phyloP scores from a whole-genome alignment of 306 rosid species.

The Prosopis cineraria region DNA sequence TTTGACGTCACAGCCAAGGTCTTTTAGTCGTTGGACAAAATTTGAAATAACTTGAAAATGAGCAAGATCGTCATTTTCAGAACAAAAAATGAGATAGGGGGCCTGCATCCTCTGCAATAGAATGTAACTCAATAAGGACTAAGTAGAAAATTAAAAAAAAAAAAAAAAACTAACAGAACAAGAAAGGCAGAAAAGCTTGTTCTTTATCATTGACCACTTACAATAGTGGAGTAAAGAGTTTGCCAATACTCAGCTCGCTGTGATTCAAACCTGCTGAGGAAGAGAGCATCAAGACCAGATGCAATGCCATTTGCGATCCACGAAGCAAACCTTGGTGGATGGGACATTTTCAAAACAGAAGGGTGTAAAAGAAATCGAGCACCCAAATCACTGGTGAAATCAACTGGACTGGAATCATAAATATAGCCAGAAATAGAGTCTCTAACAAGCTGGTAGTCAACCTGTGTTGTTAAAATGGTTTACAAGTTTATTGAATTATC shows the following conservation, averaged over 20 bases:
- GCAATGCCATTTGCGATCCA: constrained; percentile 81
- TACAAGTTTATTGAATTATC: constrained; percentile 23
- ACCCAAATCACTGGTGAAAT: constrained; percentile 94
- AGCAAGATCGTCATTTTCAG: constrained; percentile 88
- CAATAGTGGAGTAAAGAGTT: constrained; percentile 82
- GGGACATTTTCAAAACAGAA: constrained; percentile 69
- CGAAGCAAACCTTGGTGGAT: constrained; percentile 76
- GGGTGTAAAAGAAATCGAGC: constrained; percentile 84
- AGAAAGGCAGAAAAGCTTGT: constrained; percentile 2
- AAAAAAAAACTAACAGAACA: constrained; percentile 22
- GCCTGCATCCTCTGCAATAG: constrained; percentile 79
- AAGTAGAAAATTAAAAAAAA: constrained; percentile 26
- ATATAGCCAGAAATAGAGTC: constrained; percentile 84
- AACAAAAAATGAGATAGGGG: constrained; percentile 86
- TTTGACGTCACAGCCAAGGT: constrained; percentile 86
- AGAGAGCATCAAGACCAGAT: constrained; percentile 88
- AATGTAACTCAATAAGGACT: constrained; percentile 18
- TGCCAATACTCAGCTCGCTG: constrained; percentile 97
- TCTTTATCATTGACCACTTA: constrained; percentile 44
- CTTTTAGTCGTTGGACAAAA: constrained; percentile 67
- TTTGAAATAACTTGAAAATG: constrained; percentile 70
- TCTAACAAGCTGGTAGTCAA: constrained; percentile 72
- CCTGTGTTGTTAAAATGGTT: constrained; percentile 50
- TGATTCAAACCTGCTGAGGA: constrained; percentile 84
- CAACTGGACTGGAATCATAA: constrained; percentile 96